Evolutionary conservation across 2,329 filamentous ascomycete genomes (phyloP).

Genomic region (Fusarium metavorans): DNA sequence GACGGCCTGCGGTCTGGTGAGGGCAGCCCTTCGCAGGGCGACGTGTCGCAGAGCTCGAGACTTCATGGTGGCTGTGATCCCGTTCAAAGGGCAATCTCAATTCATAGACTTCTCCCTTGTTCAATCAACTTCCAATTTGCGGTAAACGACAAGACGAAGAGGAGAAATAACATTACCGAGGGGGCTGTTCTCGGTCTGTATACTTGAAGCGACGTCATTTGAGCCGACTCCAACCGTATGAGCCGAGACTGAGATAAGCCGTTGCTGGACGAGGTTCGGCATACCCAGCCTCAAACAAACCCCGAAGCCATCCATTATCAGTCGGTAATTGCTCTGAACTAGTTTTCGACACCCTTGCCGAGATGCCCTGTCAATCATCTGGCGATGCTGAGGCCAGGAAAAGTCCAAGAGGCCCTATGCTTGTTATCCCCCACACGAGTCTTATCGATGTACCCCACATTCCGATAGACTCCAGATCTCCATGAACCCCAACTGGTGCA

Average conservation of each 20-base stretch:
- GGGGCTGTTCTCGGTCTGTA: constrained; percentile 30
- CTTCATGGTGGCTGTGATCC: constrained; percentile 46
- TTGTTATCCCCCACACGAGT: constrained; percentile 33
- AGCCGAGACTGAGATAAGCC: constrained; percentile 45
- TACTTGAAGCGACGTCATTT: constrained; percentile 46
- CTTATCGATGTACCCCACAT: constrained; percentile 41
- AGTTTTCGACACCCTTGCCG: not conserved
- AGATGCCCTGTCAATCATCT: not conserved
- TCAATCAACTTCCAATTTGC: constrained; percentile 16
- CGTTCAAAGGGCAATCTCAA: constrained; percentile 1
- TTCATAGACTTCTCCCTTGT: constrained; percentile 7
- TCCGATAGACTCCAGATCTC: constrained; percentile 31
- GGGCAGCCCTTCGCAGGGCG: constrained; percentile 43
- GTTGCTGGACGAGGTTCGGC: constrained; percentile 42
- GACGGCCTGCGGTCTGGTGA: constrained; percentile 38
- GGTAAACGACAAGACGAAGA: constrained; percentile 11
- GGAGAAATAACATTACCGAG: constrained; percentile 38
- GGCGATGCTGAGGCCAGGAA: constrained; percentile 1
- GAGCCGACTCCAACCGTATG: constrained; percentile 49
- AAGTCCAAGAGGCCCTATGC: constrained; percentile 8
- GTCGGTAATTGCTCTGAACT: not conserved
- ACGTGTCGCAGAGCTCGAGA: constrained; percentile 48
- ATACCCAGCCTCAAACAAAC: constrained; percentile 16
- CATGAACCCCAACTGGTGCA: constrained; percentile 2
- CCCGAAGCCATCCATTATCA: not conserved